Evolutionary conservation across 352 stramenopile genomes (phyloP).

Genomic region (Plasmopara halstedii): DNA sequence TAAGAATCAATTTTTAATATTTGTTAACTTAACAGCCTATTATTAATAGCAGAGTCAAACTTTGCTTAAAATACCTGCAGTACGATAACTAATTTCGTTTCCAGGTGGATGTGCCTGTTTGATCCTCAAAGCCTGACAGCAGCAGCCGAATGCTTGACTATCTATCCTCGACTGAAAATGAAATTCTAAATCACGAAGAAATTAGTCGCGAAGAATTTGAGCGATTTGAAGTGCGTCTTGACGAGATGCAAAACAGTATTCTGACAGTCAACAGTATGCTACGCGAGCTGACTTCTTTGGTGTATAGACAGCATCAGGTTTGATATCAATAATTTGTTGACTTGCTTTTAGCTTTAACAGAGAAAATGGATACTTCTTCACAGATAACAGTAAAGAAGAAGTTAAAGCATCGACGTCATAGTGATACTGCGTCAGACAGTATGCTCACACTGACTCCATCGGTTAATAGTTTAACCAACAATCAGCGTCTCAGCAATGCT

Average conservation of each 20-base stretch:
- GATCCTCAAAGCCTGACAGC: background rate
- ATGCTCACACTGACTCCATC: background rate
- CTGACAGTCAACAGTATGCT: too few species aligned
- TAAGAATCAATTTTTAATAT: background rate
- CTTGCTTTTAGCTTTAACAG: background rate
- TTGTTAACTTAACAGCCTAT: too few species aligned
- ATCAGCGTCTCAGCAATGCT: constrained; percentile 1
- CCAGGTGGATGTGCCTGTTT: background rate
- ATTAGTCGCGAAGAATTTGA: background rate
- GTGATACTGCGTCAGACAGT: background rate
- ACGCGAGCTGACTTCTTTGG: constrained; percentile 1
- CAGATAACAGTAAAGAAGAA: background rate
- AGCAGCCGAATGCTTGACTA: background rate
- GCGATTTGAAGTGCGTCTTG: too few species aligned
- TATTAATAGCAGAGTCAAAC: too few species aligned
- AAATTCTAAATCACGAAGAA: background rate
- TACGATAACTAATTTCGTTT: too few species aligned
- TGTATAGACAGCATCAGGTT: constrained; percentile 5
- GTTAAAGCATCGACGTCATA: background rate
- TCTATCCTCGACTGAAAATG: background rate
- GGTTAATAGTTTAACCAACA: background rate
- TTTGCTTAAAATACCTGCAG: too few species aligned
- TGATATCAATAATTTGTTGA: background rate
- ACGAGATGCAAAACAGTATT: too few species aligned
- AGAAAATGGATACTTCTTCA: background rate